Conservation (phyloP, 2,329 filamentous ascomycete species). For the Phoma sp. region DNA sequence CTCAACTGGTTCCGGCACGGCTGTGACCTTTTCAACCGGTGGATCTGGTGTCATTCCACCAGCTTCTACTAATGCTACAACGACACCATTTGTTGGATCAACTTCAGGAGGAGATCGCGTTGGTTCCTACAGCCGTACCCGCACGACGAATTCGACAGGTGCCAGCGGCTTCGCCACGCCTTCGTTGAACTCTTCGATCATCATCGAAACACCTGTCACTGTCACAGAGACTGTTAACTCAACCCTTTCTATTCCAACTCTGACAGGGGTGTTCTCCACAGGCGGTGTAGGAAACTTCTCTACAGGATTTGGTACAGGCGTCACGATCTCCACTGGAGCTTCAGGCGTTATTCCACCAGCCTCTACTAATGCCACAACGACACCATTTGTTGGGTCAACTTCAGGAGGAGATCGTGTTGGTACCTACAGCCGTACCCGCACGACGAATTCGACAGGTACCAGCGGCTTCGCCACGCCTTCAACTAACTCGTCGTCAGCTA, state of each 20-base stretch:
- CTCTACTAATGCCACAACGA: slow-evolving; percentile 1
- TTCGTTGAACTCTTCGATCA: background rate
- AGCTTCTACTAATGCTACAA: slow-evolving; percentile 3
- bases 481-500: background rate
- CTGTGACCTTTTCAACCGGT: background rate
- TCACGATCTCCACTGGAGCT: background rate
- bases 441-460: slow-evolving; percentile 13
- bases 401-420: background rate
- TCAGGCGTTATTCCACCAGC: slow-evolving; percentile 6
- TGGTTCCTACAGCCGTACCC: background rate
- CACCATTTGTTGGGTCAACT: background rate
- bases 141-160: slow-evolving; percentile 11
- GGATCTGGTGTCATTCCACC: slow-evolving; percentile 3
- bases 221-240: slow-evolving; percentile 3
- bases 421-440: background rate
- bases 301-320: background rate
- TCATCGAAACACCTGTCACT: background rate
- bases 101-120: background rate
- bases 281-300: slow-evolving; percentile 17
- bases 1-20: slow-evolving; percentile 3
- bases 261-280: background rate
- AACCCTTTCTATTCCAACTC: background rate
- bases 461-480: slow-evolving; percentile 11
- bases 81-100: background rate
- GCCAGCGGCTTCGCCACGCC: slow-evolving; percentile 12